A percentile compares a stretch with the other conserved stretches of the same genome.
Evolutionary conservation across 2,329 filamentous ascomycete genomes (phyloP).

Genomic region (Xylariales sp.): DNA sequence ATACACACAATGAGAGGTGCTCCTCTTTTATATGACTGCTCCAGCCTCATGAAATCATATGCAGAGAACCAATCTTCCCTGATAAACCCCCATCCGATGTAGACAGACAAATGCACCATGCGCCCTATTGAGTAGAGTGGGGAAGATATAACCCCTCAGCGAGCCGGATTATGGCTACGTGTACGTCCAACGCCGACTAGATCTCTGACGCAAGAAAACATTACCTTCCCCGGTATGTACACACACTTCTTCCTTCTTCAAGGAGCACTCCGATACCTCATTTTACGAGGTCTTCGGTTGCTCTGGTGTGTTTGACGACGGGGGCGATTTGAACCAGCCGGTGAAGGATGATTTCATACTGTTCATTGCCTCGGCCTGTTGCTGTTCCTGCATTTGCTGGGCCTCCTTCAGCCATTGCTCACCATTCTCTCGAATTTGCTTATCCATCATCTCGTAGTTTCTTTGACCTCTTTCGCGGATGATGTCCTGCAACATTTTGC

Average conservation of each 20-base stretch:
- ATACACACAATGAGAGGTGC: slow-evolving; percentile 33
- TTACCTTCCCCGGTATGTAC: slow-evolving; percentile 21
- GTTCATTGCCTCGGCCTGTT: slow-evolving; percentile 89
- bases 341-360: slow-evolving; percentile 86
- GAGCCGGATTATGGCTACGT: neutral
- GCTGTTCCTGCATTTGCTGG: slow-evolving; percentile 86
- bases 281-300: slow-evolving; percentile 38
- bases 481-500: slow-evolving; percentile 97
- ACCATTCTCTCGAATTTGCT: slow-evolving; percentile 91
- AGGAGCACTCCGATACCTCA: slow-evolving; percentile 18
- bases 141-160: slow-evolving; percentile 12
- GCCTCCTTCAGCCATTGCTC: slow-evolving; percentile 97
- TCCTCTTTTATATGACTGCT: slow-evolving; percentile 25
- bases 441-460: slow-evolving; percentile 89
- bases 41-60: slow-evolving; percentile 33
- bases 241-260: slow-evolving; percentile 19
- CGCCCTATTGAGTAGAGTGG: slow-evolving; percentile 37
- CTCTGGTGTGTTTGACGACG: slow-evolving; percentile 32
- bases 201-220: slow-evolving; percentile 28
- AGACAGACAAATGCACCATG: slow-evolving; percentile 22
- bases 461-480: slow-evolving; percentile 91
- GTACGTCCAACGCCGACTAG: slow-evolving; percentile 25
- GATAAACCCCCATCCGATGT: slow-evolving; percentile 27
- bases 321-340: slow-evolving; percentile 60
- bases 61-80: slow-evolving; percentile 29